Evolutionary conservation across 805 yeast genomes (phyloP), one percentile per base, ranked within the genome.

Genomic region (Lipomyces anomalus): DNA sequence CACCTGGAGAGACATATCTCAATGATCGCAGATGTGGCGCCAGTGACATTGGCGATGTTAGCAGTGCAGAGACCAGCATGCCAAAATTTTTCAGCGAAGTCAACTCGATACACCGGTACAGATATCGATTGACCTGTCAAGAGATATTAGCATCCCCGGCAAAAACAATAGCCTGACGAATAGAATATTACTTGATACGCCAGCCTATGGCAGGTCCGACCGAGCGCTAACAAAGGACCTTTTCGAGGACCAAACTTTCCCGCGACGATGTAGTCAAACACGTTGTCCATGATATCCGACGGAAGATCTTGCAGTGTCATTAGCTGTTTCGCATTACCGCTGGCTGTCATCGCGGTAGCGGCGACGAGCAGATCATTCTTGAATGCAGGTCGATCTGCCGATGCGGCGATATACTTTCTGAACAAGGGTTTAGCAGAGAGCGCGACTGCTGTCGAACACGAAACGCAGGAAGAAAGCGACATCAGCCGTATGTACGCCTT

Each of bases 11-110:
- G 17, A 30, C 16, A 47, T 48, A 50, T 7, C 48, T 26, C 23
- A 50, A 44, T 4, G 53, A 44, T 36, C 38, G 43, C 7, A 50
- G 47, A 35, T 46, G 40, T 6, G 53, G 55, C 6, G 55, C 55
- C n/a, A 50, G 30, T 2, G 47, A 40, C 17, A 21, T 28, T 2
- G 55, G 42, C 18, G 53, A 50, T 4, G 55, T 48, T 22, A 50
- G 49, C 4, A 50, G 47, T 2, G 55, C 46, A 18, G 53, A 50
- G n/a, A 44, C 55, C 11, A 50, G 38, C 38, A 36, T 47, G 42
- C 48, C 53, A 38, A 50, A 47, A 4, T 44, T 17, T 22, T 39
- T 38, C 18, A 46, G 44, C 9, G 52, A 43, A 11, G 28, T 26
- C 18, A 50, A 44, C 5, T 34, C 23, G 35, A 50, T 37, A 41